A percentile compares a stretch with the other conserved stretches of the same genome.
Evolutionary conservation across 352 stramenopile species (phyloP).

Genomic region (Aphanomyces invadans): DNA sequence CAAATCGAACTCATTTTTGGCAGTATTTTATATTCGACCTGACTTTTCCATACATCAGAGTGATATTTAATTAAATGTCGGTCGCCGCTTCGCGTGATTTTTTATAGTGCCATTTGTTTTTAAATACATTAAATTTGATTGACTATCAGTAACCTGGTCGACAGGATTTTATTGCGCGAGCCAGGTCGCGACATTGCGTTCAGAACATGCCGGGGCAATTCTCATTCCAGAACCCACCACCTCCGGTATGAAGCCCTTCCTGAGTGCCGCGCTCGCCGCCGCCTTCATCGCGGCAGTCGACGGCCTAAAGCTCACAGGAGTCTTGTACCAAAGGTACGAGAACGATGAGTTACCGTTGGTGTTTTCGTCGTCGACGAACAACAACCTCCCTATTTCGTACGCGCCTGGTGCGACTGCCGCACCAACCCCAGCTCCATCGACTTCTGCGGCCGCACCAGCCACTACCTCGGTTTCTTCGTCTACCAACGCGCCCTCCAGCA

Average conservation of each 20-base stretch:
- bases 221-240: neutral
- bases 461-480: neutral
- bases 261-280: neutral
- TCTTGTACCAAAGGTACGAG: neutral
- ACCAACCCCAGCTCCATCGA: conserved; percentile 5
- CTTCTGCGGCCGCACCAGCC: neutral
- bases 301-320: neutral
- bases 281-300: neutral
- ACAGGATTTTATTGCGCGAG: neutral
- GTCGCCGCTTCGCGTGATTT: too few relatives aligned
- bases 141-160: neutral
- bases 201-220: neutral
- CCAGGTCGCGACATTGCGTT: neutral
- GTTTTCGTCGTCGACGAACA: neutral
- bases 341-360: neutral
- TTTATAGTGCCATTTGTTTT: too few relatives aligned
- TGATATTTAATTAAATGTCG: too few relatives aligned
- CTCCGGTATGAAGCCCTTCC: conserved; percentile 2
- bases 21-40: too few relatives aligned
- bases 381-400: conserved; percentile 1
- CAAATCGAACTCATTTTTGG: too few relatives aligned
- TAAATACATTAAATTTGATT: neutral
- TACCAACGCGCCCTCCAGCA: neutral
- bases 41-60: too few relatives aligned
- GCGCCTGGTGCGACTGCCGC: neutral